Percentiles rank a stretch among this genome's conserved stretches.
phyloP scores from a whole-genome alignment of 768 basidiomycete species.

The Podaxis carcinomalis region DNA sequence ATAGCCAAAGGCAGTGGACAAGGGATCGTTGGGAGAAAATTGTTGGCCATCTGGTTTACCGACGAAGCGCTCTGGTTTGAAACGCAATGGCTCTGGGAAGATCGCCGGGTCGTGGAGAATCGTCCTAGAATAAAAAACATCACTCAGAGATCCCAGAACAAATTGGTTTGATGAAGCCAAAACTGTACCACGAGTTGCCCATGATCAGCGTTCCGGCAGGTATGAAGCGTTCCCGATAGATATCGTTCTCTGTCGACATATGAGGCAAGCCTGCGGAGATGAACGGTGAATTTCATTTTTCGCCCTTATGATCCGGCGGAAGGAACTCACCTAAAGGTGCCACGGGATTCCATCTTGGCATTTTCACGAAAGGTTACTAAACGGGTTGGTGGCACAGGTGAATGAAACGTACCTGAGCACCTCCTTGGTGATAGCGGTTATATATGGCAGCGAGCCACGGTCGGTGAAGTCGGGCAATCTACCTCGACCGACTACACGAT shows the following conservation, averaged over 20 bases:
- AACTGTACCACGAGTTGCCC: constrained; percentile 36
- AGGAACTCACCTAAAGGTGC: constrained; percentile 23
- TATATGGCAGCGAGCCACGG: constrained; percentile 31
- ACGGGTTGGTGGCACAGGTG: not conserved
- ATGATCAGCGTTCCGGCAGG: constrained; percentile 41
- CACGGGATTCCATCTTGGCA: constrained; percentile 26
- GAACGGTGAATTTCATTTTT: not conserved
- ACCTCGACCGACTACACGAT: constrained; percentile 24
- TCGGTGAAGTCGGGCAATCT: constrained; percentile 26
- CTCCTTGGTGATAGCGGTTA: constrained; percentile 37
- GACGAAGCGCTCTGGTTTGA: constrained; percentile 48
- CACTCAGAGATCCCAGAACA: not conserved
- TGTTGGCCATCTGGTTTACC: constrained; percentile 21
- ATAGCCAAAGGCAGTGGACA: constrained; percentile 38
- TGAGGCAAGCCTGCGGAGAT: constrained; percentile 28
- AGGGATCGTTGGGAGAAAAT: constrained; percentile 27
- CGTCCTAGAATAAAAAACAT: constrained; percentile 28
- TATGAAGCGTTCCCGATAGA: constrained; percentile 39
- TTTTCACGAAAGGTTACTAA: not conserved
- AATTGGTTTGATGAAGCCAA: not conserved
- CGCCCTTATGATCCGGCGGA: not conserved
- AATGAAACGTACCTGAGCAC: constrained; percentile 24
- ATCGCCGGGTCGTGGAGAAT: constrained; percentile 44
- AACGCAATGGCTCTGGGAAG: constrained; percentile 42
- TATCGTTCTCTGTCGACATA: constrained; percentile 34